These are phyloP conservation scores for Pythium volutum DNA, from an alignment of 352 stramenopile genomes.

Conservation along the genomic window DNA sequence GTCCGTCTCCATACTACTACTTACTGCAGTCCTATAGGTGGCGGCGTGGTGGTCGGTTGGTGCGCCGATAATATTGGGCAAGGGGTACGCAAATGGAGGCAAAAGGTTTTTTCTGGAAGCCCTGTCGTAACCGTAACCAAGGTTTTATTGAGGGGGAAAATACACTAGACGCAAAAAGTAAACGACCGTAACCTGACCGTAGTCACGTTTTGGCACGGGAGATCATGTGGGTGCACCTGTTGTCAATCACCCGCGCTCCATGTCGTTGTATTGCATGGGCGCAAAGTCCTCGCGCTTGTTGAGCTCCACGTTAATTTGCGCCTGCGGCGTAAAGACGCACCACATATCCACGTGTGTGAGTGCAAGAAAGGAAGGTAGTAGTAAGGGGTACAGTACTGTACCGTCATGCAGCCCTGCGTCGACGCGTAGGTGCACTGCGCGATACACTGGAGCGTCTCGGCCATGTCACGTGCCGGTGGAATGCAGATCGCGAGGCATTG, in stretches of 20 bases:
- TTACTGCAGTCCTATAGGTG: too few species aligned
- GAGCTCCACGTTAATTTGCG: conserved; percentile 91
- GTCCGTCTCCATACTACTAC: too few species aligned
- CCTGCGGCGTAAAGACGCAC: conserved; percentile 34
- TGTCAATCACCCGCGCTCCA: conserved; percentile 46
- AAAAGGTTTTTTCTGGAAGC: conserved; percentile 2
- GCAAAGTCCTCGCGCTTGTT: conserved; percentile 72
- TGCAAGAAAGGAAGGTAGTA: background rate
- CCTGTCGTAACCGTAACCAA: background rate
- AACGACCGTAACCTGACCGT: background rate
- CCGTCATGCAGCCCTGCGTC: conserved; percentile 93
- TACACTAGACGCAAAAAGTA: conserved; percentile 4
- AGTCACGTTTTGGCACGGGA: background rate
- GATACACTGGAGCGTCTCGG: conserved; percentile 84
- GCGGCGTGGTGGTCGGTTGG: background rate
- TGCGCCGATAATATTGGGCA: background rate
- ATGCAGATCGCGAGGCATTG: conserved; percentile 78
- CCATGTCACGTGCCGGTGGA: conserved; percentile 54
- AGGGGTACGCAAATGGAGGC: background rate
- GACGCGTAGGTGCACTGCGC: conserved; percentile 91
- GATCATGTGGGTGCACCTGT: background rate
- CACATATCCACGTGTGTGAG: background rate
- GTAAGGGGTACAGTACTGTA: conserved; percentile 8
- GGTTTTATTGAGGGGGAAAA: background rate
- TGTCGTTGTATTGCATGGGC: conserved; percentile 42